Base-by-base conservation (phyloP, 1,284 basidiomycete genomes). In the Marasmius sp. region DNA sequence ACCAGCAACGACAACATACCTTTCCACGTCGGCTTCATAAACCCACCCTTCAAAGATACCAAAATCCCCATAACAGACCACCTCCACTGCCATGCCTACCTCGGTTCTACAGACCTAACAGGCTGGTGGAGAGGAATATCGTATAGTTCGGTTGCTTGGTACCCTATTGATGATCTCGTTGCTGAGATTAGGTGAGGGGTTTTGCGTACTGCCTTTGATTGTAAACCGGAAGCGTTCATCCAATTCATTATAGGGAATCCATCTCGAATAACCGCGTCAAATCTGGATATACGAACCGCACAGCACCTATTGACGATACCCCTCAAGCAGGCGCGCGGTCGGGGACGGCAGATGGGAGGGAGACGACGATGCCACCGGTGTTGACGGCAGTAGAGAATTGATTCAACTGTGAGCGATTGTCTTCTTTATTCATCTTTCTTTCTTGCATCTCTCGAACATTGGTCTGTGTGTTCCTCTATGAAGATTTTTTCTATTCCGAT, bases 61-160 rank as follows among this genome's bases (percentile, higher is more conserved):
- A 89, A 88, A 72, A 89, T 91, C 56, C 88, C 89, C 12, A 84
- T 91, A 49, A 88, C 85, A 34, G 89, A 91, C 73, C 90, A 91
- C 70, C 79, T 92, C 36, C 89, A 92, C 71, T 84, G 82, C 1
- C 90, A 92, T 70, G 89, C 87, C 12, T 91, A 86, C 70, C 79
- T 90, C 59, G 78, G 77, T 14, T 84, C 86, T 14, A 79, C 83
- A 5, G 86, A 92, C 72, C 76, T 81, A 33, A 76, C 87, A 69
- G 87, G 88, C 56, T 92, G 88, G 89, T 89, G 85, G 83, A 79
- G 89, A 69, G 78, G 80, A 39, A 73, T 90, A 38, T 87, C 86
- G 8, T 92, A 86, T 71, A 80, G 85, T 16, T 78, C 85, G 8
- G 61, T 91, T 48, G 88, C 86, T 1, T 91, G 89, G 89, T 91